Evolutionary conservation across 768 basidiomycete genomes (phyloP).

Genomic region (Coprinopsis sp.): DNA sequence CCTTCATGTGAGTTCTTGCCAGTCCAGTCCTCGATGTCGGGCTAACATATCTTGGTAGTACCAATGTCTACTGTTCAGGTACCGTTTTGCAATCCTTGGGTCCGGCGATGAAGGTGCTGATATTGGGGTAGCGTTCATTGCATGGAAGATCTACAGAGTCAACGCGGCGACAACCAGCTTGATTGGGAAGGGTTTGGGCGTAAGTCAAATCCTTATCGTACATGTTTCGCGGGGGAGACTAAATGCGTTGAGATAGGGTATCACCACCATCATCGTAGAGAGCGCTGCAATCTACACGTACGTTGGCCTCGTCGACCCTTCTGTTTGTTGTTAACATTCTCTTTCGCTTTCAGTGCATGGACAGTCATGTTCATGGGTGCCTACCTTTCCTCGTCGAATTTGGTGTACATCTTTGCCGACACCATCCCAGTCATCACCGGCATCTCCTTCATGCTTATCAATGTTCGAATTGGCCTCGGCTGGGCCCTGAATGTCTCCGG

Average conservation of each 20-base stretch:
- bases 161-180: conserved; percentile 8
- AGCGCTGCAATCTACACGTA: conserved; percentile 15
- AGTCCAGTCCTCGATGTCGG: background rate
- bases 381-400: conserved; percentile 6
- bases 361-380: conserved; percentile 11
- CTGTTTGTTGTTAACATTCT: background rate
- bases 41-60: conserved; percentile 3
- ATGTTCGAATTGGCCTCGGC: conserved; percentile 13
- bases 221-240: background rate
- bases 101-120: no score
- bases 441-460: conserved; percentile 15
- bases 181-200: conserved; percentile 5
- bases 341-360: conserved; percentile 4
- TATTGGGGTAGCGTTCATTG: conserved; percentile 7
- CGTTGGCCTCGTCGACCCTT: background rate
- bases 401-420: conserved; percentile 11
- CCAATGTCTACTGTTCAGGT: conserved; percentile 10
- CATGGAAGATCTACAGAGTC: conserved; percentile 9
- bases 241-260: background rate
- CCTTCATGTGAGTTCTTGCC: conserved; percentile 6
- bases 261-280: conserved; percentile 13
- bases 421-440: conserved; percentile 8
- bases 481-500: conserved; percentile 9
- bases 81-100: no score
- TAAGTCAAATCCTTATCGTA: background rate